Conservation (phyloP, 148 eudicot species). For the Suaeda aralocaspica region DNA sequence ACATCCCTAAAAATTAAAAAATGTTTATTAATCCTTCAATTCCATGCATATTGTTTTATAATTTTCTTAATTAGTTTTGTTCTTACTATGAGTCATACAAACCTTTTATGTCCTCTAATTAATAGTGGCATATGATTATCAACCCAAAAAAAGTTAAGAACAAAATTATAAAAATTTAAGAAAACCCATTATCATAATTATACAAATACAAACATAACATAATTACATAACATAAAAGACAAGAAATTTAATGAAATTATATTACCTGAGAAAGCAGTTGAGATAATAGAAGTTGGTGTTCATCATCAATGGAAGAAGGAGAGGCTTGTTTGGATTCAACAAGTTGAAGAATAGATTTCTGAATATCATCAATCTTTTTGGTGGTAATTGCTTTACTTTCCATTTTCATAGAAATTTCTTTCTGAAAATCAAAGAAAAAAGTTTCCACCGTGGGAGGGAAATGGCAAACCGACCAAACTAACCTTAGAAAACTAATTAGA, state of each 20-base stretch:
- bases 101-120: no score
- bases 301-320: constrained; percentile 6
- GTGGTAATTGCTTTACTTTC: constrained; percentile 7
- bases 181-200: neutral
- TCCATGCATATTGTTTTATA: no score
- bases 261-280: constrained; percentile 50
- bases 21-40: no score
- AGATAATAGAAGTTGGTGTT: constrained; percentile 31
- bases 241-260: neutral
- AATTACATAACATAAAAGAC: neutral
- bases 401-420: constrained; percentile 4
- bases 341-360: constrained; percentile 36
- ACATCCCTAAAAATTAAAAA: no score
- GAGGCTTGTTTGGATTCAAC: constrained; percentile 25
- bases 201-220: no score
- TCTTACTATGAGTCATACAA: no score
- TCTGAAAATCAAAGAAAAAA: neutral
- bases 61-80: no score
- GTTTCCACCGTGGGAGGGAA: no score
- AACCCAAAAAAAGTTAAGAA: neutral
- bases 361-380: constrained; percentile 30
- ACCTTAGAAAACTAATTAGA: no score
- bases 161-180: neutral
- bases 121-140: neutral
- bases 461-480: no score